Evolutionary conservation across 1,284 basidiomycete species (phyloP), one percentile per base, ranked within the genome.

Genomic region (Irpex sp.): DNA sequence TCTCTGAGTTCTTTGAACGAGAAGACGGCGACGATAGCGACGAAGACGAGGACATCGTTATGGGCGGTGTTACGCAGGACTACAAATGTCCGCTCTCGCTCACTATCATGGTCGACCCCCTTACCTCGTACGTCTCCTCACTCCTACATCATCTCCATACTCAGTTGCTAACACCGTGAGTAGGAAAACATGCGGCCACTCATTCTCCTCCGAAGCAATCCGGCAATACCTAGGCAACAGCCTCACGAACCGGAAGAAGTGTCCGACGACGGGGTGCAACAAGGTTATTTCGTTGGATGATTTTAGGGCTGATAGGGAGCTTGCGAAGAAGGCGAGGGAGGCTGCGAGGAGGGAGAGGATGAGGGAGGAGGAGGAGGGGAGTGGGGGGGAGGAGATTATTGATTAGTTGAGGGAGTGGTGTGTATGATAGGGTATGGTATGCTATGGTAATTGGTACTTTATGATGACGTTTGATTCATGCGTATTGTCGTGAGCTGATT

Each of bases 81-180:
- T 93, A 86, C 79, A 89, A 85, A 61, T 96, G 93, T 67, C 93
- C 93, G 1, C 78, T 96, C 59, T 87, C 89, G 0, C 79, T 94
- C 56, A 82, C 77, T 4, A 72, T 81, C 8, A 81, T 92, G 36
- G 79, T 80, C 36, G 79, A 95, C 60, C 93, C 93, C 4, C 75
- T 89, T 61, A 93, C 89, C 7, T 91, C 89, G 91, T 92, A 74
- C 80, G 51, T n/a, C 54, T 57, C 60, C 13, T 37, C 19, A 26
- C 62, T 26, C 19, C 64, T 21, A 5, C 15, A 38, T 65, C 37
- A 15, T 37, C 11, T 15, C 15, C 26, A 34, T 6, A 8, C 48
- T 55, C 51, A 54, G 26, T 26, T 26, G 26, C 26, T 26, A 26
- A 26, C 26, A 26, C 26, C 4, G 26, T 44, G 8, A 66, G 37